Evolutionary conservation across 75 land plant species (phyloP).

Genomic region (Ceratopteris richardii): DNA sequence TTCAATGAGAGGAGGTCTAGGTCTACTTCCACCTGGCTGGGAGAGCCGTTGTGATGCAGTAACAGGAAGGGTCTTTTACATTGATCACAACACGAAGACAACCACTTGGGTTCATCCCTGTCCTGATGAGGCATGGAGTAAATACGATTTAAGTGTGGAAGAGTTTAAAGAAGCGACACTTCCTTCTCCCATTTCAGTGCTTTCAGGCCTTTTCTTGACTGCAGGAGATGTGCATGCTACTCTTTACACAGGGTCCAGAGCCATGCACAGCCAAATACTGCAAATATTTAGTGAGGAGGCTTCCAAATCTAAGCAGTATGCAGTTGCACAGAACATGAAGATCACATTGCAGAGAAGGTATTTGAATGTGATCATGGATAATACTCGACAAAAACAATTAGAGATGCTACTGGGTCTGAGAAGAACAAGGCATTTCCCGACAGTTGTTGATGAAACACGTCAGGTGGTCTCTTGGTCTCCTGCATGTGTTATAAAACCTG

Average conservation of each 20-base stretch:
- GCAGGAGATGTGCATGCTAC: slow-evolving; percentile 99
- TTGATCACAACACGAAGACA: slow-evolving; percentile 88
- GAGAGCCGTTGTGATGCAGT: slow-evolving; percentile 87
- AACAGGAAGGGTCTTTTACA: slow-evolving; percentile 81
- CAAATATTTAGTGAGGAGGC: slow-evolving; percentile 79
- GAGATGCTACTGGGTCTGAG: slow-evolving; percentile 92
- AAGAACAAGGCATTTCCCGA: slow-evolving; percentile 83
- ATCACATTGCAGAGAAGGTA: slow-evolving; percentile 90
- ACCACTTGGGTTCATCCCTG: slow-evolving; percentile 95
- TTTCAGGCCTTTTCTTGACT: slow-evolving; percentile 72
- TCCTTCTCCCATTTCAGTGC: slow-evolving; percentile 53
- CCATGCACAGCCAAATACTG: slow-evolving; percentile 97
- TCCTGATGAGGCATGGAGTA: slow-evolving; percentile 93
- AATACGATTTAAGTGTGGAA: slow-evolving; percentile 85
- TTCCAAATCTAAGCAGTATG: slow-evolving; percentile 61
- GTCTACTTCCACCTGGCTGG: slow-evolving; percentile 96
- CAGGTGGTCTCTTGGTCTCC: slow-evolving; percentile 77
- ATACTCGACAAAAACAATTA: slow-evolving; percentile 91
- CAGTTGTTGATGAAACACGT: slow-evolving; percentile 48
- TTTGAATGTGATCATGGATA: slow-evolving; percentile 76
- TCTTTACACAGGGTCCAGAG: slow-evolving; percentile 92
- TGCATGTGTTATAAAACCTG: slow-evolving; percentile 75
- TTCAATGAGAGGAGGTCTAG: slow-evolving; percentile 43
- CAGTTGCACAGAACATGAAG: slow-evolving; percentile 83
- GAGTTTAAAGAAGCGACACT: slow-evolving; percentile 83